A percentile compares a stretch with the other conserved stretches of the same genome.
Evolutionary conservation across 2,329 filamentous ascomycete species (phyloP).

Genomic region (Microsporum audouinii): DNA sequence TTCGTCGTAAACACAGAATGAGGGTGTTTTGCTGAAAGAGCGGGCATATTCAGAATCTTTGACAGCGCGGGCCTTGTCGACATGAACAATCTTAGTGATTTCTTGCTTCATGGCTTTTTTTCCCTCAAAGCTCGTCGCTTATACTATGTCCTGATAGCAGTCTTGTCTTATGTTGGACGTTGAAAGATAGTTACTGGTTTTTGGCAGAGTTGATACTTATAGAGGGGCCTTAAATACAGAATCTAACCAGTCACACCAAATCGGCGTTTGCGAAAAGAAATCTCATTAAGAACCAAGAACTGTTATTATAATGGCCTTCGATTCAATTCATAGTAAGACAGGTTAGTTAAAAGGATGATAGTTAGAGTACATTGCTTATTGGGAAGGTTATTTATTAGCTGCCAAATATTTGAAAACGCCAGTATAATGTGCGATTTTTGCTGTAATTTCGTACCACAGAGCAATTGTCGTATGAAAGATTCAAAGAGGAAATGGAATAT

Average conservation of each 20-base stretch:
- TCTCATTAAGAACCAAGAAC: too few relatives aligned
- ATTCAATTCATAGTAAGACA: neutral
- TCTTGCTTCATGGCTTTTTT: neutral
- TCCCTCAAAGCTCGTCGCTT: neutral
- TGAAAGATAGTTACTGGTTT: too few relatives aligned
- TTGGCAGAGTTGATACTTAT: too few relatives aligned
- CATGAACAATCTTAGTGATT: slow-evolving; percentile 3
- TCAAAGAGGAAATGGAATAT: neutral
- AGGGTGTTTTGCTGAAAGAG: slow-evolving; percentile 9
- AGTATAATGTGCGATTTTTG: neutral
- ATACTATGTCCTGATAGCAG: neutral
- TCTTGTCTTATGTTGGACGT: too few relatives aligned
- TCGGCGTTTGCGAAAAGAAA: too few relatives aligned
- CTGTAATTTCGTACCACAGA: neutral
- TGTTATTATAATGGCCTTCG: neutral
- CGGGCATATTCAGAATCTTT: slow-evolving; percentile 10
- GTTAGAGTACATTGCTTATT: neutral
- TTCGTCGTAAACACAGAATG: slow-evolving; percentile 14
- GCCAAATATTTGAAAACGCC: neutral
- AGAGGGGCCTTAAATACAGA: too few relatives aligned
- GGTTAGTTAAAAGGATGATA: neutral
- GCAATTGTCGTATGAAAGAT: neutral
- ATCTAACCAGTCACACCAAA: too few relatives aligned
- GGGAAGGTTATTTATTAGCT: neutral
- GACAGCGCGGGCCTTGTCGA: slow-evolving; percentile 12